Evolutionary conservation across 1,139 yeast species (phyloP).

Genomic region (Blastobotrys persicus): DNA sequence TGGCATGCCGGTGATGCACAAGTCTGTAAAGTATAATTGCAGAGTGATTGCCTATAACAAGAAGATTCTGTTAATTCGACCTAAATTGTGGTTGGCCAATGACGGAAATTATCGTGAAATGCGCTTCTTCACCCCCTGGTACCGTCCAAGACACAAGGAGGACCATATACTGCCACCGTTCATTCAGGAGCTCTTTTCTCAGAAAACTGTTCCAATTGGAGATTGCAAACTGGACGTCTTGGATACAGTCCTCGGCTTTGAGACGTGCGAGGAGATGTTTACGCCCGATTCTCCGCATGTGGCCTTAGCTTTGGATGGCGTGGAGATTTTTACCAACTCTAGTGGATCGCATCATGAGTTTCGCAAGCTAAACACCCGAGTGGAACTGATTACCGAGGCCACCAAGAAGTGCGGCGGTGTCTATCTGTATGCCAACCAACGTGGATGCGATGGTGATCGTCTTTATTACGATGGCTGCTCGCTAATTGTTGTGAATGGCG

Average conservation of each 20-base stretch:
- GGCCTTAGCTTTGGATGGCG: slow-evolving; percentile 89
- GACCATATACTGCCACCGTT: slow-evolving; percentile 65
- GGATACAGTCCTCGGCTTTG: slow-evolving; percentile 90
- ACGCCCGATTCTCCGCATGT: slow-evolving; percentile 97
- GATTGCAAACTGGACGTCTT: slow-evolving; percentile 82
- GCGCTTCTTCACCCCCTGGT: slow-evolving; percentile 97
- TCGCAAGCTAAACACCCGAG: slow-evolving; percentile 79
- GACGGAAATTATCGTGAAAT: slow-evolving; percentile 98
- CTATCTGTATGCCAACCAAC: slow-evolving; percentile 88
- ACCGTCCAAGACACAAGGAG: slow-evolving; percentile 71
- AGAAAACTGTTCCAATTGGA: slow-evolving; percentile 65
- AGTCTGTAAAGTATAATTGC: slow-evolving; percentile 86
- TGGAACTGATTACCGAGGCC: slow-evolving; percentile 84
- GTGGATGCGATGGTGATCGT: slow-evolving; percentile 98
- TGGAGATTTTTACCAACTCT: slow-evolving; percentile 91
- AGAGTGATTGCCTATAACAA: slow-evolving; percentile 80
- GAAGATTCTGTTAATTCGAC: slow-evolving; percentile 77
- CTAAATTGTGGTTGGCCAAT: slow-evolving; percentile 88
- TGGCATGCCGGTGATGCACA: slow-evolving; percentile 92
- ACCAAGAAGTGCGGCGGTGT: slow-evolving; percentile 96
- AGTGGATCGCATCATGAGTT: slow-evolving; percentile 96
- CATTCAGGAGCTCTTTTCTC: slow-evolving; percentile 56
- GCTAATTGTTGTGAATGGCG: slow-evolving; percentile 85
- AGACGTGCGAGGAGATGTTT: slow-evolving; percentile 95
- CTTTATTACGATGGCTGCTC: slow-evolving; percentile 97